A percentile compares a stretch with the other conserved stretches of the same genome.
phyloP scores from a whole-genome alignment of 768 basidiomycete genomes.

The Suillus paluster region DNA sequence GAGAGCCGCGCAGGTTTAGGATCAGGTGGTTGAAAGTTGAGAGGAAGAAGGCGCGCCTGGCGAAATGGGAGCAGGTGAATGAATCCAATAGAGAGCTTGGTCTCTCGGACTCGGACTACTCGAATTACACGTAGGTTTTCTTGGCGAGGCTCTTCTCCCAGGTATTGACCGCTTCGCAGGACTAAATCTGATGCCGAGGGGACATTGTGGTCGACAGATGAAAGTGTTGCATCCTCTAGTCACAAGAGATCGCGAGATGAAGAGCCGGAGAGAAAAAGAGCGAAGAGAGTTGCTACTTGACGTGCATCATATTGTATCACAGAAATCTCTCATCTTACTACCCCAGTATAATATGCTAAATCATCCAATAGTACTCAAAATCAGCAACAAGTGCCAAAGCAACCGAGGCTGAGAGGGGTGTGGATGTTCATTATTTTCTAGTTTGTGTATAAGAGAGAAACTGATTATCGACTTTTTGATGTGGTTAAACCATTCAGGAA shows the following conservation, averaged over 20 bases:
- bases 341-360: background rate
- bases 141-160: background rate
- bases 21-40: slow-evolving; percentile 28
- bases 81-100: slow-evolving; percentile 13
- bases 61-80: slow-evolving; percentile 25
- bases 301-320: background rate
- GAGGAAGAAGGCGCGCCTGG: slow-evolving; percentile 23
- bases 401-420: too few species aligned
- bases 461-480: background rate
- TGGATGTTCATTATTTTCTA: background rate
- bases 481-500: background rate
- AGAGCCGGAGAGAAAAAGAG: background rate
- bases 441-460: background rate
- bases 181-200: slow-evolving; percentile 11
- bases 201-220: slow-evolving; percentile 10
- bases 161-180: background rate
- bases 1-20: slow-evolving; percentile 24
- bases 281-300: background rate
- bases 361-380: background rate
- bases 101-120: slow-evolving; percentile 22
- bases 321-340: background rate
- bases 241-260: slow-evolving; percentile 2
- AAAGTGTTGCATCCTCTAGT: background rate
- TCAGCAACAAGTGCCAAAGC: background rate
- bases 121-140: slow-evolving; percentile 27